Percentiles rank a stretch among this genome's conserved stretches.
phyloP scores from a whole-genome alignment of 768 basidiomycete genomes.

The Porpolomopsis calyptriformis region DNA sequence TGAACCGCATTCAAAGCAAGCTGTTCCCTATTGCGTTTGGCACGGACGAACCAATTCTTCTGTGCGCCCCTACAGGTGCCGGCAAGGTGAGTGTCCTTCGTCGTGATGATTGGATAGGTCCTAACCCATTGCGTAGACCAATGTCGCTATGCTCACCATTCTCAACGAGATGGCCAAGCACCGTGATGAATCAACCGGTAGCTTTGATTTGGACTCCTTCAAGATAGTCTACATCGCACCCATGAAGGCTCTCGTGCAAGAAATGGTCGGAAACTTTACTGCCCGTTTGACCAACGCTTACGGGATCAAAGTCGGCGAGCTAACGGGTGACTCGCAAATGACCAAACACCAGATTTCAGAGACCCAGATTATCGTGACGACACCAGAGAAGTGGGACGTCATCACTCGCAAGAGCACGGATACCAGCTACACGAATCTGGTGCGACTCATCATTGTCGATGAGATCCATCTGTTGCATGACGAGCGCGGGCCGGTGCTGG shows the following conservation, averaged over 20 bases:
- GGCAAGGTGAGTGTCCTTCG: constrained; percentile 65
- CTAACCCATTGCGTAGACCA: constrained; percentile 52
- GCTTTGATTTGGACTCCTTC: constrained; percentile 80
- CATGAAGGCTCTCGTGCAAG: constrained; percentile 98
- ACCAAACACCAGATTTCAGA: constrained; percentile 96
- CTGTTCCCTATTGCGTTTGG: constrained; percentile 89
- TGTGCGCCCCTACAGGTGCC: constrained; percentile 97
- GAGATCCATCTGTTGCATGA: constrained; percentile 97
- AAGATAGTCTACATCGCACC: constrained; percentile 97
- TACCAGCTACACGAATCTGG: constrained; percentile 92
- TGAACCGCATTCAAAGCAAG: constrained; percentile 92
- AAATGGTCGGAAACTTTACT: constrained; percentile 94
- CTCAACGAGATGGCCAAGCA: constrained; percentile 84
- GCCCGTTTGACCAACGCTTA: constrained; percentile 47
- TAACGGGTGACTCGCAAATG: constrained; percentile 96
- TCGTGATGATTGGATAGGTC: constrained; percentile 7
- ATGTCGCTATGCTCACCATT: constrained; percentile 93
- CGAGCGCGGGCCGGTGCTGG: constrained; percentile 94
- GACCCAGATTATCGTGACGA: constrained; percentile 97
- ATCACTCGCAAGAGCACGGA: constrained; percentile 98
- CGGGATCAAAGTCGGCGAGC: constrained; percentile 83
- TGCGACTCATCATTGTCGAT: constrained; percentile 92
- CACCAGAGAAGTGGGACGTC: constrained; percentile 99
- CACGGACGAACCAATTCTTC: constrained; percentile 85
- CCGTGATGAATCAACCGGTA: constrained; percentile 70